Conservation (phyloP, 345 rosid species). For the Aegle marmelos region DNA sequence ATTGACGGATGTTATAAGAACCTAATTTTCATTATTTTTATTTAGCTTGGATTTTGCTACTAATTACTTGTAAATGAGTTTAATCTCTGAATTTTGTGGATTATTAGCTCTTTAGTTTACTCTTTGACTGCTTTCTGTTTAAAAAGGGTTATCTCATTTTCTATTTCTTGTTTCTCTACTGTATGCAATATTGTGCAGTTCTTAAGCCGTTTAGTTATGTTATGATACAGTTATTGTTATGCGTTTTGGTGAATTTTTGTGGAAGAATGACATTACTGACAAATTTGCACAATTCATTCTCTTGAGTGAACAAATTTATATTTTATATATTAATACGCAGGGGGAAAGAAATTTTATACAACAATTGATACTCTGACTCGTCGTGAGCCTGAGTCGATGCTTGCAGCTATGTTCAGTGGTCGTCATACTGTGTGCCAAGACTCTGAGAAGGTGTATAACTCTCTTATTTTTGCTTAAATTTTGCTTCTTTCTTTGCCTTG, state of each 20-base stretch:
- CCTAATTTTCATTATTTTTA: not conserved
- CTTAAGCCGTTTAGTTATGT: not conserved
- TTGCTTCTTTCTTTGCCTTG: not conserved
- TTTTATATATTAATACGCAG: slow-evolving; percentile 27
- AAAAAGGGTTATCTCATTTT: not conserved
- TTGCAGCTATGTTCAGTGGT: slow-evolving; percentile 93
- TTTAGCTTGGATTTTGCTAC: not conserved
- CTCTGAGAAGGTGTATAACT: slow-evolving; percentile 41
- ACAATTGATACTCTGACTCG: slow-evolving; percentile 74
- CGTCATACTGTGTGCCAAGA: slow-evolving; percentile 62
- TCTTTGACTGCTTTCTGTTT: slow-evolving; percentile 1
- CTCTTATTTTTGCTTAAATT: not conserved
- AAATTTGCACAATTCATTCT: not conserved
- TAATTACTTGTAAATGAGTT: not conserved
- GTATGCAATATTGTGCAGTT: not conserved
- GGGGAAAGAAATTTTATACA: slow-evolving; percentile 85
- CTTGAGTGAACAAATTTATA: not conserved
- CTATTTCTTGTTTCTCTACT: not conserved
- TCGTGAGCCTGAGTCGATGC: slow-evolving; percentile 93
- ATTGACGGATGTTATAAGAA: not conserved
- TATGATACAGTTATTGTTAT: not conserved
- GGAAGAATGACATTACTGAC: not conserved
- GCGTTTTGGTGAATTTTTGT: not conserved
- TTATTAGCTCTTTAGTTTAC: not conserved
- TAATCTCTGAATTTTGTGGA: not conserved